Conservation (phyloP, 169 alveolate species). For the Plasmodium chabaudi region DNA sequence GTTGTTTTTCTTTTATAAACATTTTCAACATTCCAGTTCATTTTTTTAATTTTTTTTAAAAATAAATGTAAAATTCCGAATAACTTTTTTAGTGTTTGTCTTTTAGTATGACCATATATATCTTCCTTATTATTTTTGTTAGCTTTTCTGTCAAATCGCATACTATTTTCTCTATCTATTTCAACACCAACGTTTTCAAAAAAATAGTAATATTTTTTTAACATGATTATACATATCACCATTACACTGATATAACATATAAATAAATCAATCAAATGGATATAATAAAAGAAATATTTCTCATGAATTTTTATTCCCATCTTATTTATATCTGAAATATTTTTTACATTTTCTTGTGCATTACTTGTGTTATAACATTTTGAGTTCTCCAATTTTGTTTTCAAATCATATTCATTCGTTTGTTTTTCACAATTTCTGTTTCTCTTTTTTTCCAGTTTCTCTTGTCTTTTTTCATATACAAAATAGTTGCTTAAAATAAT, state of each 20-base stretch:
- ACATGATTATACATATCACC: constrained; percentile 24
- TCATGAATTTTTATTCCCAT: constrained; percentile 2
- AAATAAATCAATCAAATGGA: constrained; percentile 41
- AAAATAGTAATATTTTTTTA: constrained; percentile 30
- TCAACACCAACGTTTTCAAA: constrained; percentile 11
- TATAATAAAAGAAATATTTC: constrained; percentile 40
- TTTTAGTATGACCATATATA: not conserved
- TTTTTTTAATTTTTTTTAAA: constrained; percentile 43
- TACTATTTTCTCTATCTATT: constrained; percentile 5
- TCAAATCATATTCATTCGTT: not conserved
- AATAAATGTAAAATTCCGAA: constrained; percentile 13
- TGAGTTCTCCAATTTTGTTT: no score
- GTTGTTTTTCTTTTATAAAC: constrained; percentile 19
- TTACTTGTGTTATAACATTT: not conserved
- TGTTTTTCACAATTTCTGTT: not conserved
- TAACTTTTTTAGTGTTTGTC: constrained; percentile 24
- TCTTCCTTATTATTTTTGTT: not conserved
- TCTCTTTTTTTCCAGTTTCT: not conserved
- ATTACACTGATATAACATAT: constrained; percentile 50
- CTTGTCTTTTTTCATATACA: constrained; percentile 2
- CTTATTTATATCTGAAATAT: constrained; percentile 1
- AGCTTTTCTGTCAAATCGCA: not conserved
- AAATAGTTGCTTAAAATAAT: constrained; percentile 26
- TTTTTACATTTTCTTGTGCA: not conserved
- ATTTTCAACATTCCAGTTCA: constrained; percentile 56